A percentile compares a stretch with the other conserved stretches of the same genome.
phyloP scores from a whole-genome alignment of 2,329 filamentous ascomycete genomes.

The Ophiocordyceps sinensis region DNA sequence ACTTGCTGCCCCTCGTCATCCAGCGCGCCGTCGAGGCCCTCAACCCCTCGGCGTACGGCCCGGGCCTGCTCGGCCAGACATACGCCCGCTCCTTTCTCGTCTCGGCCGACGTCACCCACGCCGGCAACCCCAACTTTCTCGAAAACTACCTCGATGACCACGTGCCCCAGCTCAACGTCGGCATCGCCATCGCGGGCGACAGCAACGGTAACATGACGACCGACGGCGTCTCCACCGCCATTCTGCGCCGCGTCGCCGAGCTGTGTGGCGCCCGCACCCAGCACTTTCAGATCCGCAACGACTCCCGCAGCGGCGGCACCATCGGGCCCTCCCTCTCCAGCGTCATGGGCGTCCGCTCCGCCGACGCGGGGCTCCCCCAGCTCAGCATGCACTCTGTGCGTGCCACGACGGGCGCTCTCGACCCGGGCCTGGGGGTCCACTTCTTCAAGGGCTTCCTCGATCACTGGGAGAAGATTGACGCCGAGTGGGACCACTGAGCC shows the following conservation, averaged over 20 bases:
- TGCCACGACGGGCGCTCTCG: slow-evolving; percentile 71
- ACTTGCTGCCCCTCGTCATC: slow-evolving; percentile 71
- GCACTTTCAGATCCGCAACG: slow-evolving; percentile 90
- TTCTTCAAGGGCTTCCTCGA: slow-evolving; percentile 85
- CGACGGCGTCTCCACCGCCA: slow-evolving; percentile 68
- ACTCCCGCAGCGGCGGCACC: slow-evolving; percentile 76
- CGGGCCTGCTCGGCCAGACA: slow-evolving; percentile 59
- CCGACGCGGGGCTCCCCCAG: slow-evolving; percentile 83
- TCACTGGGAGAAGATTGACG: slow-evolving; percentile 70
- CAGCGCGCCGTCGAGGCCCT: slow-evolving; percentile 66
- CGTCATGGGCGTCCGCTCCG: slow-evolving; percentile 64
- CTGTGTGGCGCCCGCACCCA: slow-evolving; percentile 60
- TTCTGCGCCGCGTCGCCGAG: slow-evolving; percentile 67
- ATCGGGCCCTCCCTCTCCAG: slow-evolving; percentile 85
- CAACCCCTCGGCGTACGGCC: slow-evolving; percentile 32
- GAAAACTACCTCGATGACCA: slow-evolving; percentile 73
- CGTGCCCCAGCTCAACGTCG: slow-evolving; percentile 76
- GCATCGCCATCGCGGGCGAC: slow-evolving; percentile 66
- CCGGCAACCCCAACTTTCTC: slow-evolving; percentile 88
- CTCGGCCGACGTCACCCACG: slow-evolving; percentile 85
- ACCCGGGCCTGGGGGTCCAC: slow-evolving; percentile 77
- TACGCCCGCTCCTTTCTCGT: slow-evolving; percentile 87
- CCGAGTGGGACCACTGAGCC: slow-evolving; percentile 45
- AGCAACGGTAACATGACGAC: slow-evolving; percentile 95
- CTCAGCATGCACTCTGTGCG: slow-evolving; percentile 89